Evolutionary conservation across 805 yeast genomes (phyloP), one percentile per base, ranked within the genome.

Genomic region (Brettanomyces nanus): DNA sequence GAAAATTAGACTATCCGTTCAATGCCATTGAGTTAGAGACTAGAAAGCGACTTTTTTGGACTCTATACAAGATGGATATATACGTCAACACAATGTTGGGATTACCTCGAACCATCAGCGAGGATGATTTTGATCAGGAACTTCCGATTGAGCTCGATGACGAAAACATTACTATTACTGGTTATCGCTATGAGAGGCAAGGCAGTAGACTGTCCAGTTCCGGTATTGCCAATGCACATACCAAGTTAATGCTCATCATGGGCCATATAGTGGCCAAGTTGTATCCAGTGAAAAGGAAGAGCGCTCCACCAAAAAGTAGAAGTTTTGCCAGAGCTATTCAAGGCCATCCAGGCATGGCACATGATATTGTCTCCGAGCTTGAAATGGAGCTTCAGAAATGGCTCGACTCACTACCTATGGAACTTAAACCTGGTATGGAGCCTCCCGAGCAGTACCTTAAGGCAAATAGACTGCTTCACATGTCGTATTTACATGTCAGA

Each of bases 81-180:
- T 87, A 89, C 55, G 84, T 86, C 50, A 85, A 84, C 55, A 82
- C 95, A 6, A 77, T 87, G 63, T 56, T 89, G 45, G 96, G 95
- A 2, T 65, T 87, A 36, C 97, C 97, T 1, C 65, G 85, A 41
- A 74, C 87, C 2, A 73, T 86, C 14, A 65, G 75, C 35, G 82
- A 80, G 43, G 84, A 79, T 44, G 95, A 85, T 47, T 78, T 85
- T 45, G 95, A 87, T 59, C 96, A 87, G 56, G 89, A 81, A 36
- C 66, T 85, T 45, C 96, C 96, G 1, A 62, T 72, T 25, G 95
- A 86, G 51, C 62, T 85, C 26, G 95, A 86, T 51, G 96, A 87
- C 59, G 94, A 85, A 49, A 80, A 80, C 51, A 80, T 87, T 39
- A 84, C 92, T 1, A 73, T 75, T 31, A 66, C 64, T n/a, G 78